Base-by-base conservation (phyloP, 2,329 filamentous ascomycete species). In the Hirsutella thompsonii region DNA sequence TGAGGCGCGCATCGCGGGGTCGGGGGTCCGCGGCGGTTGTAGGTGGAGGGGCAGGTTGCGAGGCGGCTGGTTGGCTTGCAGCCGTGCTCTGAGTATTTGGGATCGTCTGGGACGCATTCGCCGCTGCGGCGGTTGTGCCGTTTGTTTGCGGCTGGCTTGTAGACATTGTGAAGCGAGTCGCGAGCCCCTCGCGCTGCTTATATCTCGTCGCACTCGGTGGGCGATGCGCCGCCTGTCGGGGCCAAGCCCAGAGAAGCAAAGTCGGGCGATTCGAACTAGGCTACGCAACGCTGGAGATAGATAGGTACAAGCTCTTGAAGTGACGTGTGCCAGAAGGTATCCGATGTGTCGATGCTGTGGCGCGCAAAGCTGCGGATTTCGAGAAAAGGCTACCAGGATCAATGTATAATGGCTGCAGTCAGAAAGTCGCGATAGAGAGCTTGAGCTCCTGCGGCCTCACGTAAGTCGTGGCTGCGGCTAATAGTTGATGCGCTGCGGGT, bases 1-100 rank as follows among this genome's bases (percentile, higher is more conserved):
- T 76, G 13, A 87, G 77, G 53, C 84, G 80, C 14, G 81, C 76
- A 59, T 92, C 85, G 62, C 84, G 82, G 1, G 85, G 85, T 4
- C 82, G 76, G 39, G 72, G 68, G 18, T 68, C 65, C 10, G 66
- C 52, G 32, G 62, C 53, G 26, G 63, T 53, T 37, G 63, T 52
- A 18, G 61, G 46, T 37, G 55, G 49, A 37, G 54, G 35, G 47
- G 49, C 29, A 48, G 46, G 28, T 41, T 46, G 45, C 40, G 52
- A 46, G 37, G 52, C 41, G 8, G 50, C 29, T 14, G 53, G 50
- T 28, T 58, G 53, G 16, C 50, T 53, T 16, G 55, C 34, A 3
- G 55, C 42, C 4, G 59, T 55, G 6, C 53, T 52, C 39, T 63
- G 60, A n/a, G 60, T 62, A 36, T 58, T 58, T 19, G 56, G 49